These are phyloP conservation scores for Cryptococcus sp. DNA, from an alignment of 1,284 basidiomycete genomes.

Conservation along the genomic window DNA sequence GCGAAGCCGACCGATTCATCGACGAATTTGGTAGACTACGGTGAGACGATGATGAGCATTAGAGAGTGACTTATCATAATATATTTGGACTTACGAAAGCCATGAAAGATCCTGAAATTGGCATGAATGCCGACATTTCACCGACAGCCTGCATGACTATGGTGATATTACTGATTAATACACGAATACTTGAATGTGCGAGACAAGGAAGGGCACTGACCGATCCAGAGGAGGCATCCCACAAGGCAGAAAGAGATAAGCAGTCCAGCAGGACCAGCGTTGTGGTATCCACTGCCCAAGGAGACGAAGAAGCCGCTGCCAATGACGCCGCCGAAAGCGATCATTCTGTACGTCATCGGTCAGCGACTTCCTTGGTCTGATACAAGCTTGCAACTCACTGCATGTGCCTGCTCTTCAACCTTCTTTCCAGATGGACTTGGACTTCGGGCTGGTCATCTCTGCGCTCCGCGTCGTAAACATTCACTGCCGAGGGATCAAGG, in stretches of 20 bases:
- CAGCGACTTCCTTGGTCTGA: background rate
- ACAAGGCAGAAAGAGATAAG: slow-evolving; percentile 1
- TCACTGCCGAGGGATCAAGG: too few relatives aligned
- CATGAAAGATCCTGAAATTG: slow-evolving; percentile 1
- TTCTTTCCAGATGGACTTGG: too few relatives aligned
- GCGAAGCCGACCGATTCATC: too few relatives aligned
- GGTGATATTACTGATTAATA: background rate
- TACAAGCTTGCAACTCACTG: too few relatives aligned
- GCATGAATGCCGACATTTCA: slow-evolving; percentile 7
- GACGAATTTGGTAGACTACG: too few relatives aligned
- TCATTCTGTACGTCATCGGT: background rate
- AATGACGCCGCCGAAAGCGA: slow-evolving; percentile 5
- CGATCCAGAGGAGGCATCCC: slow-evolving; percentile 2
- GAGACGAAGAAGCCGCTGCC: slow-evolving; percentile 7
- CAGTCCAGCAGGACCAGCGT: slow-evolving; percentile 4
- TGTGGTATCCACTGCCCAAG: slow-evolving; percentile 4
- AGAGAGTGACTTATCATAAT: too few relatives aligned
- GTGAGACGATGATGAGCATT: too few relatives aligned
- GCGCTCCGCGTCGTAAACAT: too few relatives aligned
- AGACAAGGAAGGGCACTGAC: background rate
- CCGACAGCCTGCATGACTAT: slow-evolving; percentile 4
- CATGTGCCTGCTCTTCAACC: too few relatives aligned
- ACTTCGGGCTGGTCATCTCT: too few relatives aligned
- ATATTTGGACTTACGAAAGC: background rate
- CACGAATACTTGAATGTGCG: background rate